Evolutionary conservation across 495 filamentous ascomycete genomes (phyloP), one percentile per base, ranked within the genome.

Genomic region (Podospora pseudopauciseta): DNA sequence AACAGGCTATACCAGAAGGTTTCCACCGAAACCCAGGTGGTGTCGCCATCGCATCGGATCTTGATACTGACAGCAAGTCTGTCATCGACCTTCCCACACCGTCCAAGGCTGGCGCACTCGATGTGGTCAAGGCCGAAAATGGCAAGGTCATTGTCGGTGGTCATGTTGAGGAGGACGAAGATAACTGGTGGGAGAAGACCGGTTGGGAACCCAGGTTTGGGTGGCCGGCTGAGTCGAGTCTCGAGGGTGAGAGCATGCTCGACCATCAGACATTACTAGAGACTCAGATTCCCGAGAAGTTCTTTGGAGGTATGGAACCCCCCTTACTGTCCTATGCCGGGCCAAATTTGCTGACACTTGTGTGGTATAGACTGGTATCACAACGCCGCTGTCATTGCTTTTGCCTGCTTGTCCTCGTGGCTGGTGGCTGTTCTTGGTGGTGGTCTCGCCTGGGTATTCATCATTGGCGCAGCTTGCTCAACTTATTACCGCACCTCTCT

Each of bases 401-500:
- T 99, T 73, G 93, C 95, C 27, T 97, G 93, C 73, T 82, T 99
- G 27, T 82, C 87, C 27, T 97, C 94, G 2, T 99, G 94, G 94
- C 79, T 97, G 4, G 80, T 97, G 55, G 95, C 94, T 15, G 82
- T 93, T 9, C 81, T 98, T 11, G 96, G 95, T 61, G 94, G 94
- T 68, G 95, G 95, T 34, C 82, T 99, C 4, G 94, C 84, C 28
- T 98, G 95, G 95, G 85, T 98, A 58, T 91, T 97, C 71, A 82
- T 97, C 68, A 84, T 98, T 65, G 96, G 97, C 93, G 92, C 92
- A 27, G 81, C 85, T 65, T 98, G 95, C 78, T 89, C 88, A 66
- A 97, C 96, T 26, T 98, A 98, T 81, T 99, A 99, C 77, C 89
- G 96, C 60, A 99, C 95, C 2, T 99, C 95, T 1, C 86, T 96